These are phyloP conservation scores for Agapanthus africanus DNA, from an alignment of 106 monocot species.

Conservation along the genomic window DNA sequence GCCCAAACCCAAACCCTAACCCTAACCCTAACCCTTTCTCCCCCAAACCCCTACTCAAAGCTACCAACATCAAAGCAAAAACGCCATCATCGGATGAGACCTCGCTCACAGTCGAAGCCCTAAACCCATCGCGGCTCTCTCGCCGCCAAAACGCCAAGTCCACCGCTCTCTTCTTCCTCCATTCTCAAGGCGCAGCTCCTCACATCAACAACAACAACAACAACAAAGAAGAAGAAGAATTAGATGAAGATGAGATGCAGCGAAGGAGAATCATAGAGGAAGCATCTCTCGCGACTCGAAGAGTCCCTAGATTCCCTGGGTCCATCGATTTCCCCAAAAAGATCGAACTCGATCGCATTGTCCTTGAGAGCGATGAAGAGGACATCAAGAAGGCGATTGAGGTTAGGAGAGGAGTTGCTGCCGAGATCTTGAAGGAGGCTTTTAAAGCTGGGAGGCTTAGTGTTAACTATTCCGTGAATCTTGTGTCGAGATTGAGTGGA, in stretches of 20 bases:
- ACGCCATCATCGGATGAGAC: too few species aligned
- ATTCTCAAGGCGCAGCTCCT: too few species aligned
- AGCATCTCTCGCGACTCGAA: conserved; percentile 28
- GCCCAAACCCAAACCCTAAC: not conserved
- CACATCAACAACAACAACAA: too few species aligned
- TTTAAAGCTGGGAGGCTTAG: conserved; percentile 57
- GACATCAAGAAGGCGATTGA: conserved; percentile 55
- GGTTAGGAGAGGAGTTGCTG: conserved; percentile 62
- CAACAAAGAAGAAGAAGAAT: not conserved
- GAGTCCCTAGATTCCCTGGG: conserved; percentile 72
- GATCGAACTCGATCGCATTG: not conserved
- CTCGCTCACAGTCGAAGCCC: too few species aligned
- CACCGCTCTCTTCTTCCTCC: too few species aligned
- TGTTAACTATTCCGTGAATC: conserved; percentile 53
- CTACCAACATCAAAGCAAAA: too few species aligned
- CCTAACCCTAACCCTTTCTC: not conserved
- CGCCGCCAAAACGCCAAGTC: conserved; percentile 49
- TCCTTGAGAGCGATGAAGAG: conserved; percentile 15
- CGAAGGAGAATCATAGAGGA: conserved; percentile 41
- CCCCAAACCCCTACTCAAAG: too few species aligned
- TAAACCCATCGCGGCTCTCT: not conserved
- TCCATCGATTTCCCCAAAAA: conserved; percentile 48
- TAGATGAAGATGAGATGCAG: conserved; percentile 30
- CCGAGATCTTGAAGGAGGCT: conserved; percentile 57
- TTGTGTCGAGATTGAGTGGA: conserved; percentile 35